phyloP scores from a whole-genome alignment of 2,329 filamentous ascomycete genomes.

The Scedosporium boydii region DNA sequence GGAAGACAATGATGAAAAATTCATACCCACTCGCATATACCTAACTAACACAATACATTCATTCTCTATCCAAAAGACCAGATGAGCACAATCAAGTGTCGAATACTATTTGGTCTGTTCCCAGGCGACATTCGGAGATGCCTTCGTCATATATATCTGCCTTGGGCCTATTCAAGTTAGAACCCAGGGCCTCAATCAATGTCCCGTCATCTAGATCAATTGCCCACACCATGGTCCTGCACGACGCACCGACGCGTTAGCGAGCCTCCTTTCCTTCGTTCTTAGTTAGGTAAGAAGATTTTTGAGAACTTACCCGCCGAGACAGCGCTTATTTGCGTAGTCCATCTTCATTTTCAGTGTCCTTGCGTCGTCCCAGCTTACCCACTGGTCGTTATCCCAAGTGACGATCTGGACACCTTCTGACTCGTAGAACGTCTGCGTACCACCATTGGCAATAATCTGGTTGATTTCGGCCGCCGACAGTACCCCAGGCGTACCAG shows the following conservation, averaged over 20 bases:
- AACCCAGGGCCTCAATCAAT: slow-evolving; percentile 11
- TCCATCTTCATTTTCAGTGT: slow-evolving; percentile 23
- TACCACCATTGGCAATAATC: slow-evolving; percentile 15
- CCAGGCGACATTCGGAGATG: not conserved
- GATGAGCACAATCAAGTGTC: not conserved
- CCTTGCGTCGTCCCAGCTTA: slow-evolving; percentile 24
- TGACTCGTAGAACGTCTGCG: slow-evolving; percentile 13
- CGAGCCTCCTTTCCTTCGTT: slow-evolving; percentile 6
- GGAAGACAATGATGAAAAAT: too few relatives aligned
- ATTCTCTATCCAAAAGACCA: too few relatives aligned
- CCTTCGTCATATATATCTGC: not conserved
- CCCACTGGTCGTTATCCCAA: slow-evolving; percentile 25
- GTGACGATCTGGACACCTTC: slow-evolving; percentile 22
- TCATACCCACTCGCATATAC: too few relatives aligned
- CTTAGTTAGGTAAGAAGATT: too few relatives aligned
- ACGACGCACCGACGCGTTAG: slow-evolving; percentile 10
- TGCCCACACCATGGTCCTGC: slow-evolving; percentile 20
- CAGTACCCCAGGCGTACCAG: slow-evolving; percentile 18
- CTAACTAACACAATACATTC: too few relatives aligned
- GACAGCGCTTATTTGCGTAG: slow-evolving; percentile 17
- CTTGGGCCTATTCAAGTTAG: slow-evolving; percentile 2
- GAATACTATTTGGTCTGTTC: not conserved
- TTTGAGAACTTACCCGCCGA: slow-evolving; percentile 11
- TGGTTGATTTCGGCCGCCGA: slow-evolving; percentile 21
- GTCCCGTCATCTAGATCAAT: slow-evolving; percentile 18